Base-by-base conservation (phyloP, 495 filamentous ascomycete genomes). In the Penicillium steckii region DNA sequence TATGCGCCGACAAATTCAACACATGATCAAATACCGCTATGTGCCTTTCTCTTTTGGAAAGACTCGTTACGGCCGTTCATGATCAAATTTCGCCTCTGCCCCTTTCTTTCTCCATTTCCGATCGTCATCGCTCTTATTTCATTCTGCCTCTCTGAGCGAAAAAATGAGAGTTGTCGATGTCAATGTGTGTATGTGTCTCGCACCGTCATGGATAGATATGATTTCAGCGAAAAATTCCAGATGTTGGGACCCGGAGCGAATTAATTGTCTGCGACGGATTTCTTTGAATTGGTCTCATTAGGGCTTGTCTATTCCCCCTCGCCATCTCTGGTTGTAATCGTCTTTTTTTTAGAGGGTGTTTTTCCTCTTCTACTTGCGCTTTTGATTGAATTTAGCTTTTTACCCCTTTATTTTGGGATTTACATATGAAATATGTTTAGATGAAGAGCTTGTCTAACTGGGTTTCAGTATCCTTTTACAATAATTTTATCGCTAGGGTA, bases 1-100 rank as follows among this genome's bases (percentile, higher is more conserved):
- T 15, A 98, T 98, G 94, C 82, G 94, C 65, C 86, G 91, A 73
- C 94, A 98, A 74, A 98, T 98, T 53, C 94, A 98, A 79, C 92
- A 96, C 73, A 98, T 98, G 94, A 96, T 98, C 84, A 98, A 97
- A 77, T 98, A 98, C 77, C 90, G 94, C 72, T 98, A 97, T 67
- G 91, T 97, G 24, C 92, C 92, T 33, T 97, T 97, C 79, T 85
- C 90, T 15, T 85, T 96, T 57, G 92, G 92, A 67, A 97, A 97
- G 83, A 80, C 88, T 23, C 81, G 83, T 51, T 97, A 96, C 73
- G 68, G 68, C 53, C 68, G 71, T 18, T 69, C 71, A 67, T 76
- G 59, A 65, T 55, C 38, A 27, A 6, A 42, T 44, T 29, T 21
- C 50, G 37, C 46, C 58, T 60, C 48, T 59, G 33, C 26, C 18